Conservation (phyloP, 2,329 filamentous ascomycete species). For the Neonectria hederae region DNA sequence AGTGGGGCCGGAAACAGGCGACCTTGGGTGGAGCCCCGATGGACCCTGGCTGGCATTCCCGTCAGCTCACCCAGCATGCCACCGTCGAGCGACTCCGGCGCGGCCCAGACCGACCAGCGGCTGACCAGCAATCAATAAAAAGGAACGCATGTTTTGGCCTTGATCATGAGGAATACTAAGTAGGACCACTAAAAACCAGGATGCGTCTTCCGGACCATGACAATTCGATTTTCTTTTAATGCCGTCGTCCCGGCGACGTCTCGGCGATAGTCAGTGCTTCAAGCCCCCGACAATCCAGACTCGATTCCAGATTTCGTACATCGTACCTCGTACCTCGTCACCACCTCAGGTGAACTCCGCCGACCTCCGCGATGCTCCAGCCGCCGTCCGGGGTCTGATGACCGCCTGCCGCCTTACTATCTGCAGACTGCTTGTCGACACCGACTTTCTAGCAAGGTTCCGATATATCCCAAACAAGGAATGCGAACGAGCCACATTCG, state of each 20-base stretch:
- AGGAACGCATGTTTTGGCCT: constrained; percentile 30
- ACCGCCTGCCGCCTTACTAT: constrained; percentile 10
- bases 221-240: constrained; percentile 16
- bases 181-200: neutral
- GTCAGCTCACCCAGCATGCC: constrained; percentile 43
- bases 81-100: constrained; percentile 36
- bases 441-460: constrained; percentile 35
- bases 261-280: neutral
- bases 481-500: constrained; percentile 13
- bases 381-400: constrained; percentile 22
- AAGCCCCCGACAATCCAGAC: neutral
- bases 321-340: neutral
- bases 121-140: constrained; percentile 25
- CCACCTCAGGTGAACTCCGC: constrained; percentile 17
- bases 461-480: constrained; percentile 17
- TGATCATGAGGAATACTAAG: constrained; percentile 26
- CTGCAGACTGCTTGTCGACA: constrained; percentile 29
- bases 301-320: constrained; percentile 6
- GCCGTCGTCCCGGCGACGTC: constrained; percentile 15
- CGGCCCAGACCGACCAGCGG: constrained; percentile 26
- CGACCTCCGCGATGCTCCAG: constrained; percentile 9
- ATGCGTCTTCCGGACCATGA: constrained; percentile 1
- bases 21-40: constrained; percentile 39
- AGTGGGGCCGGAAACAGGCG: constrained; percentile 44
- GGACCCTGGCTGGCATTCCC: constrained; percentile 33